Conservation (phyloP, 768 basidiomycete genomes). For the Harrya chromipes region DNA sequence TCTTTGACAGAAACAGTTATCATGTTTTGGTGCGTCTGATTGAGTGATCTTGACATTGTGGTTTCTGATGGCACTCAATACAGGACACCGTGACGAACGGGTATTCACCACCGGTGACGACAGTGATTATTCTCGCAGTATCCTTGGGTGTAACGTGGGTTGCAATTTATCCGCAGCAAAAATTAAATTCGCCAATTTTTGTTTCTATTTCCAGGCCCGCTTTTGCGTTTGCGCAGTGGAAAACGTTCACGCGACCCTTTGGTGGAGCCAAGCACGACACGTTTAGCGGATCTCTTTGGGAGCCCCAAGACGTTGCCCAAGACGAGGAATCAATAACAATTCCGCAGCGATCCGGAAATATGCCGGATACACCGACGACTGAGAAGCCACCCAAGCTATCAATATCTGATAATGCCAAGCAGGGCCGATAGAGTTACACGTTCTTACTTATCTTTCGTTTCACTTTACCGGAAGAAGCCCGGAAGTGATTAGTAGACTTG, state of each 20-base stretch:
- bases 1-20: slow-evolving; percentile 59
- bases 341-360: slow-evolving; percentile 10
- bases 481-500: background rate
- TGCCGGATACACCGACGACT: slow-evolving; percentile 16
- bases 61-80: background rate
- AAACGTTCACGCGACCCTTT: slow-evolving; percentile 50
- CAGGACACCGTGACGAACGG: slow-evolving; percentile 48
- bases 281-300: slow-evolving; percentile 23
- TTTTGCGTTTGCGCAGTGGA: slow-evolving; percentile 53
- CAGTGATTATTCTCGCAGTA: slow-evolving; percentile 48
- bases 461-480: background rate
- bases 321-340: slow-evolving; percentile 18
- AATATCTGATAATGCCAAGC: slow-evolving; percentile 6
- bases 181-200: background rate
- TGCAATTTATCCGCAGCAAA: background rate
- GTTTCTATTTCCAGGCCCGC: slow-evolving; percentile 38
- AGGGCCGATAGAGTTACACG: slow-evolving; percentile 3
- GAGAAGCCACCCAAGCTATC: slow-evolving; percentile 15
- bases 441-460: slow-evolving; percentile 1
- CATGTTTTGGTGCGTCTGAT: slow-evolving; percentile 48
- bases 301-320: slow-evolving; percentile 19
- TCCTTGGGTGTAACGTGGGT: slow-evolving; percentile 59
- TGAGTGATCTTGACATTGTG: background rate
- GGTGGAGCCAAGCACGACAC: slow-evolving; percentile 27
- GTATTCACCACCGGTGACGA: slow-evolving; percentile 49